Conservation (phyloP, 805 yeast species). For the Candida patagonica region DNA sequence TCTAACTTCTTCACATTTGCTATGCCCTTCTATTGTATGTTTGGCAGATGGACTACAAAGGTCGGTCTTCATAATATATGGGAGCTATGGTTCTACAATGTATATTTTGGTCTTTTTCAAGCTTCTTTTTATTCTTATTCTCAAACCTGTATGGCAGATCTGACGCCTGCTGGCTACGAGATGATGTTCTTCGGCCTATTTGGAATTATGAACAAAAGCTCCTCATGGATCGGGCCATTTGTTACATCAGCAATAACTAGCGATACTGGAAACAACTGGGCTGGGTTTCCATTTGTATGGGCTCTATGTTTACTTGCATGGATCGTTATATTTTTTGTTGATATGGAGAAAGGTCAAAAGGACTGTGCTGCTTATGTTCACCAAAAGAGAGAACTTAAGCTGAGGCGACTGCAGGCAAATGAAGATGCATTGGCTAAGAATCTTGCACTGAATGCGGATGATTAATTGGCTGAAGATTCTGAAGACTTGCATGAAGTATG, state of each 20-base stretch:
- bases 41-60: conserved; percentile 12
- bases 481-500: too few relatives aligned
- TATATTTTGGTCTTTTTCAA: conserved; percentile 11
- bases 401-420: not conserved
- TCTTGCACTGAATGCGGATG: not conserved
- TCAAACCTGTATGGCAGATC: conserved; percentile 13
- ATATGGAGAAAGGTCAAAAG: conserved; percentile 8
- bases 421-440: not conserved
- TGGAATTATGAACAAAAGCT: conserved; percentile 12
- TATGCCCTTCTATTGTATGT: conserved; percentile 14
- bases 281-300: conserved; percentile 13
- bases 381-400: conserved; percentile 5
- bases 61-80: conserved; percentile 13
- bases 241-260: conserved; percentile 12
- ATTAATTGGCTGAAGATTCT: too few relatives aligned
- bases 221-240: conserved; percentile 14
- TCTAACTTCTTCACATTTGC: conserved; percentile 11
- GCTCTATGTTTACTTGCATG: conserved; percentile 10
- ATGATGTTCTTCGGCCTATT: conserved; percentile 13
- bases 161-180: conserved; percentile 12
- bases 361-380: conserved; percentile 7
- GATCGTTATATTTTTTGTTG: conserved; percentile 10
- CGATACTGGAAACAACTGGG: conserved; percentile 10
- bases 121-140: conserved; percentile 13
- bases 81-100: conserved; percentile 14